phyloP scores from a whole-genome alignment of 1,284 basidiomycete species.

The Boletus subluridellus region DNA sequence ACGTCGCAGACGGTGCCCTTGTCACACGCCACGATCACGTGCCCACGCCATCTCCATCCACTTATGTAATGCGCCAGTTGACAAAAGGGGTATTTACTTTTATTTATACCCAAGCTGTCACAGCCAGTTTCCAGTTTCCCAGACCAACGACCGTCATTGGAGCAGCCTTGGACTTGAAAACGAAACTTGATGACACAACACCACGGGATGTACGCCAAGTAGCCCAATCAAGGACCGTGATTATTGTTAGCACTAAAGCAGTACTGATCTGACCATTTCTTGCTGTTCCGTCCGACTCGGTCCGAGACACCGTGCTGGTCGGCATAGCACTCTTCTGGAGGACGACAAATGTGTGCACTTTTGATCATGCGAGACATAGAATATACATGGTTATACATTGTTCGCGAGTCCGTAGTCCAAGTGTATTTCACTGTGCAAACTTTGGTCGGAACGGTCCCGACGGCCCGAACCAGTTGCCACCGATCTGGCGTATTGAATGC shows the following conservation, averaged over 20 bases:
- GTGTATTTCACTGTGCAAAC: constrained; percentile 23
- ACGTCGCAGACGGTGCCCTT: not conserved
- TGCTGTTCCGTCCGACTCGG: constrained; percentile 11
- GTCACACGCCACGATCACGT: constrained; percentile 24
- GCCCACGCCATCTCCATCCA: not conserved
- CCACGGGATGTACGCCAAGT: not conserved
- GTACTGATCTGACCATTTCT: not conserved
- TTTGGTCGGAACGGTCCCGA: constrained; percentile 51
- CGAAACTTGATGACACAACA: not conserved
- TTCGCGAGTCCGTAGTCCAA: not conserved
- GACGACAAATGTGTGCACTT: constrained; percentile 11
- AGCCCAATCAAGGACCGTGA: not conserved
- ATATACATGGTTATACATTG: not conserved
- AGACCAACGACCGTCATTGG: no score
- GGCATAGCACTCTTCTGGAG: not conserved
- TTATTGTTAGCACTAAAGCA: constrained; percentile 3
- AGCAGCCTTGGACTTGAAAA: not conserved
- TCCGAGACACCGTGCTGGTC: constrained; percentile 11
- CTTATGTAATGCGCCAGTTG: constrained; percentile 9
- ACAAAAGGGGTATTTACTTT: no score
- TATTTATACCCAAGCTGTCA: no score
- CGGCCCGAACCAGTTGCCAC: constrained; percentile 67
- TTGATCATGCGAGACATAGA: not conserved
- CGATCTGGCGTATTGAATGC: constrained; percentile 41
- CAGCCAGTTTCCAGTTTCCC: no score